Percentiles rank a stretch among this genome's conserved stretches.
Evolutionary conservation across 1,139 yeast genomes (phyloP).

Genomic region (Martiniozyma asiatica): DNA sequence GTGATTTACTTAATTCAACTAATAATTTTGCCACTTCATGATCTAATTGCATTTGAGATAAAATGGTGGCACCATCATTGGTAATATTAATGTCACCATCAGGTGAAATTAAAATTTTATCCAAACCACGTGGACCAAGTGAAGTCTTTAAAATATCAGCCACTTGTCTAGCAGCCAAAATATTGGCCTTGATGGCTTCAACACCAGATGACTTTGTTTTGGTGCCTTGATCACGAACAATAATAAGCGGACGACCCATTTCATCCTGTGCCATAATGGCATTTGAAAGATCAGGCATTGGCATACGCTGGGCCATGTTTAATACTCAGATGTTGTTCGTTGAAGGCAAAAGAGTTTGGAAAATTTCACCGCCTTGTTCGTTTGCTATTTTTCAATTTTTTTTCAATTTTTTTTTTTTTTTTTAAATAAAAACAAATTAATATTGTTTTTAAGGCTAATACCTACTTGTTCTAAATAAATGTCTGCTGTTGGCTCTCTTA

Average conservation of each 20-base stretch:
- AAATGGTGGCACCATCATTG: constrained; percentile 95
- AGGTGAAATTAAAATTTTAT: constrained; percentile 81
- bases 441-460: too few species aligned
- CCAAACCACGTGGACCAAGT: constrained; percentile 96
- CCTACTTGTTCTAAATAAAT: too few species aligned
- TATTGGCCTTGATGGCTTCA: constrained; percentile 92
- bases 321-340: not conserved
- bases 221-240: constrained; percentile 92
- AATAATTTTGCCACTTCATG: constrained; percentile 91
- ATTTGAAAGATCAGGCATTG: constrained; percentile 89
- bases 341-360: not conserved
- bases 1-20: constrained; percentile 89
- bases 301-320: constrained; percentile 31
- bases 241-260: constrained; percentile 97
- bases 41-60: constrained; percentile 91
- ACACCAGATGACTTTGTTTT: constrained; percentile 87
- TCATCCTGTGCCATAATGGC: constrained; percentile 99
- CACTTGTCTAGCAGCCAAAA: constrained; percentile 91
- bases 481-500: constrained; percentile 93
- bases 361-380: too few species aligned
- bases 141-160: constrained; percentile 88
- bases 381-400: constrained; percentile 1
- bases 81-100: constrained; percentile 98
- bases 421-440: not conserved
- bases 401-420: constrained; percentile 1